Conservation (phyloP, 148 eudicot genomes). For the Chenopodium album region DNA sequence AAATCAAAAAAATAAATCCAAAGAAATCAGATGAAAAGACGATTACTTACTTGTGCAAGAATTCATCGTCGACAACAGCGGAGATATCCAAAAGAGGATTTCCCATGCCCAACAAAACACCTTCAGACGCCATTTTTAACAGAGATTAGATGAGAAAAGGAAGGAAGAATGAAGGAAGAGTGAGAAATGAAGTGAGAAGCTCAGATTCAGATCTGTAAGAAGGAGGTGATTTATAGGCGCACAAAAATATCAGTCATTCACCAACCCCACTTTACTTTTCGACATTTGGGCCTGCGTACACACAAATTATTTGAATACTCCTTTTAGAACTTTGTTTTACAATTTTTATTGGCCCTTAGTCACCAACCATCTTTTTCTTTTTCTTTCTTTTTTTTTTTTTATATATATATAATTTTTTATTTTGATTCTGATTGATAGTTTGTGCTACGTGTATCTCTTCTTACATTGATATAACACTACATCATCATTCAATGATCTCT, state of each 20-base stretch:
- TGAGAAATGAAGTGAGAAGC: not conserved
- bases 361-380: too few species aligned
- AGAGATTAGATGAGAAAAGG: not conserved
- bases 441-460: too few species aligned
- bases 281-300: not conserved
- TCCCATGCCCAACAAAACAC: constrained; percentile 6
- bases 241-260: not conserved
- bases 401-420: too few species aligned
- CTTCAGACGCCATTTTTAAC: not conserved
- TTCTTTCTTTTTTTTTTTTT: too few species aligned
- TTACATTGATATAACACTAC: too few species aligned
- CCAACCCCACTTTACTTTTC: not conserved
- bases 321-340: too few species aligned
- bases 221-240: not conserved
- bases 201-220: constrained; percentile 5
- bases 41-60: constrained; percentile 1
- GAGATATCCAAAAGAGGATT: constrained; percentile 14
- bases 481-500: too few species aligned
- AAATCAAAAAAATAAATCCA: too few species aligned
- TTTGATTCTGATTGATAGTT: too few species aligned
- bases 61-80: not conserved
- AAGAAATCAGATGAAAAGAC: not conserved
- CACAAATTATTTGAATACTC: not conserved
- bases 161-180: not conserved
- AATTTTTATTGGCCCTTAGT: too few species aligned